Evolutionary conservation across 176 grass and related monocot genomes (phyloP).

Genomic region (Luzula sylvatica): DNA sequence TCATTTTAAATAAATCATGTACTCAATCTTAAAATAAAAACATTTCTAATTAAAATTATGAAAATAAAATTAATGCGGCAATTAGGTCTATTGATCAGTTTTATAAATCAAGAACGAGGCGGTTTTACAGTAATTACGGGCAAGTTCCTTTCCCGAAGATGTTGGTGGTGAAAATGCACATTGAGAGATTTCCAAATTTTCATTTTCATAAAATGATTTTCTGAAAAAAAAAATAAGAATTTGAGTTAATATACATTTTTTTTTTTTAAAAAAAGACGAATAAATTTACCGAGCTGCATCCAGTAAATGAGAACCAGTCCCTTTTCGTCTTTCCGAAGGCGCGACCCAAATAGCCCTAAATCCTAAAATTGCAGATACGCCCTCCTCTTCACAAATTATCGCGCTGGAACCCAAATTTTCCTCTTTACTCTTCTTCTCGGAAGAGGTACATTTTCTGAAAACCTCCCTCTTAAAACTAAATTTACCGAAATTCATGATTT

Average conservation of each 20-base stretch:
- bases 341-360: conserved; percentile 88
- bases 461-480: conserved; percentile 76
- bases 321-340: conserved; percentile 53
- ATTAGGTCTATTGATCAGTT: conserved; percentile 1
- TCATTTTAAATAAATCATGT: too few relatives aligned
- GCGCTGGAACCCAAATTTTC: conserved; percentile 33
- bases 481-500: conserved; percentile 60
- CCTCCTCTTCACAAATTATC: conserved; percentile 55
- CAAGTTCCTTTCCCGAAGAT: conserved; percentile 46
- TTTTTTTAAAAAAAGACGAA: not conserved
- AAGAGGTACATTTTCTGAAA: conserved; percentile 23
- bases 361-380: conserved; percentile 48
- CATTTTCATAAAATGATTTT: conserved; percentile 36
- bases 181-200: conserved; percentile 27
- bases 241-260: not conserved
- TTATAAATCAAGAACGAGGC: conserved; percentile 64
- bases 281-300: conserved; percentile 53
- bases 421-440: conserved; percentile 22
- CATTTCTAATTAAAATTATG: too few relatives aligned
- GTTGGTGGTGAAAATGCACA: conserved; percentile 82
- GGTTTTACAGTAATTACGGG: conserved; percentile 47
- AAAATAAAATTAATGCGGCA: too few relatives aligned
- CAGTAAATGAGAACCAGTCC: conserved; percentile 52
- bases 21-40: too few relatives aligned
- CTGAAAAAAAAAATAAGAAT: conserved; percentile 21